Percentiles rank a stretch among this genome's conserved stretches.
Conservation (phyloP, 164 flowering plant species). For the Stephania cephalantha region DNA sequence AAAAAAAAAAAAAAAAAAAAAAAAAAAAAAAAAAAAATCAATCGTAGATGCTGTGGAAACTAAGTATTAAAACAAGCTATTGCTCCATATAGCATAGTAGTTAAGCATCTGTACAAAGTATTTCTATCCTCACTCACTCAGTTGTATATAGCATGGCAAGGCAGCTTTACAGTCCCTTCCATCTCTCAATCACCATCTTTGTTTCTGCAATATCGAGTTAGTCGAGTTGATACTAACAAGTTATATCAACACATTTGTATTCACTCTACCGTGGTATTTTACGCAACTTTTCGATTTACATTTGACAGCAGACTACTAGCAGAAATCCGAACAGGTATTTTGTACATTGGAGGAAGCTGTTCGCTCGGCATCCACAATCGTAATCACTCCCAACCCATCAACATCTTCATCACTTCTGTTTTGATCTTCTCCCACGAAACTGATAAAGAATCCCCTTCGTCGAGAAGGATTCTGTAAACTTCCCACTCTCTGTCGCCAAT, state of each 20-base stretch:
- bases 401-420: conserved; percentile 32
- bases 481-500: conserved; percentile 53
- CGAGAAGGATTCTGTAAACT: conserved; percentile 51
- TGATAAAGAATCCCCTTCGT: conserved; percentile 28
- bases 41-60: neutral
- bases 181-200: neutral
- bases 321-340: neutral
- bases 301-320: neutral
- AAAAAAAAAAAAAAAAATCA: too few species aligned
- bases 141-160: neutral
- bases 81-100: neutral
- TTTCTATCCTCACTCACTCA: neutral
- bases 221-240: neutral
- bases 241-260: neutral
- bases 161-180: neutral
- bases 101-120: neutral
- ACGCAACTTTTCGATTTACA: neutral
- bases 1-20: too few species aligned
- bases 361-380: neutral
- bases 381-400: conserved; percentile 55
- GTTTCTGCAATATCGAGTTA: neutral
- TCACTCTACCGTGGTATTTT: neutral
- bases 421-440: conserved; percentile 32
- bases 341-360: conserved; percentile 2
- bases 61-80: neutral